Evolutionary conservation across 2,329 filamentous ascomycete genomes (phyloP), one percentile per base, ranked within the genome.

Genomic region (Dactylellina sp.): DNA sequence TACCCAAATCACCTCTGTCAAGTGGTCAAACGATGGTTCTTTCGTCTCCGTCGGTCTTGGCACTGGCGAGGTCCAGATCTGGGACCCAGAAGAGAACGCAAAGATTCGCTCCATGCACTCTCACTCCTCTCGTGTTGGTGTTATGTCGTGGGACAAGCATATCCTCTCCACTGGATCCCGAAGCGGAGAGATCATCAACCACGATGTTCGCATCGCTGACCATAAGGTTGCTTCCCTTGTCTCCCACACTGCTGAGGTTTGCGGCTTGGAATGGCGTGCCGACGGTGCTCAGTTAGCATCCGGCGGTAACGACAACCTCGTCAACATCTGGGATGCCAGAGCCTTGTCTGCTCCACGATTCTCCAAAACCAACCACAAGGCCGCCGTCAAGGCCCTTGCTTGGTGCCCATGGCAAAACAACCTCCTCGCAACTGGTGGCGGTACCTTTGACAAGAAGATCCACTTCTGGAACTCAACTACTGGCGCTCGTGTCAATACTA

Each of bases 391-490:
- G 81, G 95, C 95, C 32, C 94, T 98, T 77, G 93, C 95, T 1
- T 98, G 98, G 81, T 96, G 94, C 76, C 94, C 95, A 0, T 99
- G 93, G 95, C 91, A 94, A 68, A 87, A 91, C 25, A 91, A 90
- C 2, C 85, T 99, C 5, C 82, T 99, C 44, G 95, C 95, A 11
- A 96, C 94, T 0, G 93, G 78, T 76, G 76, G 95, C 80, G 95
- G 95, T 78, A 96, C 92, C 46, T 96, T 97, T 82, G 95, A 99
- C 81, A 91, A 93, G 78, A 91, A 97, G 83, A 99, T 99, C 82
- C 95, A 99, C 85, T 99, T 99, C 88, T 99, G 95, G 95, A 99
- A 99, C 87, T 96, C 93, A 50, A 98, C 95, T 20, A 97, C 94
- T 2, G 95, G 95, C 75, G 94, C 95, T 60, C 91, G 95, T 79